phyloP scores from a whole-genome alignment of 371 early-diverging fungal genomes.

The Rhizopus delemar region DNA sequence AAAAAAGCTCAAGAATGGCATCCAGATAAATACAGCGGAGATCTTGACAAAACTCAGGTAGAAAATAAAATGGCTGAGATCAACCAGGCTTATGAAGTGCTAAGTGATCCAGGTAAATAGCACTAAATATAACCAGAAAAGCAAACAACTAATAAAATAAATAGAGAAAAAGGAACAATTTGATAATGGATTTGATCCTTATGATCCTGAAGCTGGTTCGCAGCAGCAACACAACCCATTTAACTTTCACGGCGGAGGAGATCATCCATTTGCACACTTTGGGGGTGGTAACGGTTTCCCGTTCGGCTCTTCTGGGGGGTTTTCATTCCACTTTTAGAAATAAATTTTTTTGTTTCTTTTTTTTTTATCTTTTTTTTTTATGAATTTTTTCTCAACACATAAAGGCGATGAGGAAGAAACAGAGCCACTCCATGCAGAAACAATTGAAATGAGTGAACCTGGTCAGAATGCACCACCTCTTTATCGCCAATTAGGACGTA shows the following conservation, averaged over 20 bases:
- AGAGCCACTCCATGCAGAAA: conserved; percentile 30
- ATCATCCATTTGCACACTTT: conserved; percentile 60
- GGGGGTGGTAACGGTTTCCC: conserved; percentile 58
- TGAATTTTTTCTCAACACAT: conserved; percentile 24
- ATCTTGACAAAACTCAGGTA: conserved; percentile 74
- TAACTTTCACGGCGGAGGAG: conserved; percentile 28
- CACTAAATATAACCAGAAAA: not conserved
- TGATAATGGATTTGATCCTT: conserved; percentile 94
- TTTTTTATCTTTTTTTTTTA: conserved; percentile 8
- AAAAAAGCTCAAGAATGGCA: conserved; percentile 87
- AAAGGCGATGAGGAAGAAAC: conserved; percentile 23
- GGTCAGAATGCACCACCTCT: conserved; percentile 5
- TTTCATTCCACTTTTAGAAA: conserved; percentile 26
- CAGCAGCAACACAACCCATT: conserved; percentile 36
- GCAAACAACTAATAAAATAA: not conserved
- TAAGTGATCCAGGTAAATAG: conserved; percentile 73
- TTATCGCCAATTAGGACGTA: conserved; percentile 20
- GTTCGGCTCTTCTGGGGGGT: conserved; percentile 56
- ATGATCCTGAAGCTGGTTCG: conserved; percentile 72
- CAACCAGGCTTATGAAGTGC: conserved; percentile 91
- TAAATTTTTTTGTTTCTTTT: conserved; percentile 1
- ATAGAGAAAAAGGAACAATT: conserved; percentile 49
- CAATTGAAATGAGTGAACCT: conserved; percentile 28
- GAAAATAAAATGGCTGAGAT: conserved; percentile 90
- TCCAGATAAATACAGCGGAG: conserved; percentile 89